Evolutionary conservation across 192 early-diverging fungal species (phyloP), one percentile per base, ranked within the genome.

Genomic region (Coemansia aciculifera): DNA sequence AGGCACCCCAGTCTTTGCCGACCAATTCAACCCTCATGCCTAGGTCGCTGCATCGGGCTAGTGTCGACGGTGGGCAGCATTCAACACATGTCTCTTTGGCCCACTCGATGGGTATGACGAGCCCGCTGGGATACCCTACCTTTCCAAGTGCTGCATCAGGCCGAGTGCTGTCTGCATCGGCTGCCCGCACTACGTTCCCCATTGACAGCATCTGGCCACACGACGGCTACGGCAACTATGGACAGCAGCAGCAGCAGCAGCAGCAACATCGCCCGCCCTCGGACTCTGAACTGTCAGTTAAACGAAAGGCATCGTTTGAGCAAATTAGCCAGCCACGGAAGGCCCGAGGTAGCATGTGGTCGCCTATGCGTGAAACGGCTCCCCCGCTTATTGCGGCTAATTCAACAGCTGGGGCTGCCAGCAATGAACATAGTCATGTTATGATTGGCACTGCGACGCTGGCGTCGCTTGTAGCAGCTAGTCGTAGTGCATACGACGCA

Each of bases 231-330:
- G 51, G 13, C 29, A 48, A 29, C 46, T 49, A 42, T 59, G n/a
- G 24, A 54, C 72, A 68, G 37, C 62, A 42, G 3, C 72, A 68
- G 37, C 62, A 42, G 3, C 64, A 34, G 5, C 27, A 27, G 27
- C 27, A 27, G 2, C 27, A 56, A 32, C 54, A 66, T 1, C 37
- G 46, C 6, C 79, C 71, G 11, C 54, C 72, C 10, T 77, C 79
- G n/a, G 79, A 82, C 52, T 71, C 79, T 0, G 79, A 82, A 11
- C 29, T 66, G 38, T 72, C 74, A 8, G 34, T 82, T 24, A 82
- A 82, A 65, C 79, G 79, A 48, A 82, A 82, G 72, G 79, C 79
- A 2, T 71, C 72, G 10, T 46, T 68, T 21, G 79, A 82, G 48
- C 79, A 74, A 63, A 37, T 71, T 1, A 68, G 51, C 12, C 79